Conservation (phyloP, 345 rosid genomes). For the Pugionium cornutum region DNA sequence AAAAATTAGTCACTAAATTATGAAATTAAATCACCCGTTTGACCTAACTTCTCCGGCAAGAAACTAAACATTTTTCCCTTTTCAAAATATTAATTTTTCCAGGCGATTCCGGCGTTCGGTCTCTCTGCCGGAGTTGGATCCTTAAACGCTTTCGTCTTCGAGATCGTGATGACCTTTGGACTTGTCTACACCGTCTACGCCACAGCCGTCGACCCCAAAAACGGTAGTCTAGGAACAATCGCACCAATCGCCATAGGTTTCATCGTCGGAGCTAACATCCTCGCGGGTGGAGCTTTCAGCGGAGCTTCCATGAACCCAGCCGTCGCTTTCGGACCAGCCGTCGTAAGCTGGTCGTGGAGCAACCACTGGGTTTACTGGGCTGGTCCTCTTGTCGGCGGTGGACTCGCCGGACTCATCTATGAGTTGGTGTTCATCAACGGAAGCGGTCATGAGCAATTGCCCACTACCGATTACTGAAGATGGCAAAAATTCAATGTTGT, state of each 20-base stretch:
- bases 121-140: slow-evolving; percentile 65
- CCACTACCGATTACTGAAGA: slow-evolving; percentile 65
- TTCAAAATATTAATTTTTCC: slow-evolving; percentile 4
- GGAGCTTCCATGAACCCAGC: slow-evolving; percentile 99
- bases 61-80: not conserved
- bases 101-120: slow-evolving; percentile 66
- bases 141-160: slow-evolving; percentile 76
- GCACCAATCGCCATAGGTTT: slow-evolving; percentile 94
- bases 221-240: slow-evolving; percentile 62
- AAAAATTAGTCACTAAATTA: no score
- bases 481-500: slow-evolving; percentile 10
- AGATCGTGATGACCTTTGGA: slow-evolving; percentile 95
- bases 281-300: slow-evolving; percentile 82
- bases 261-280: slow-evolving; percentile 87
- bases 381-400: slow-evolving; percentile 87
- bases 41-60: slow-evolving; percentile 33
- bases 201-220: slow-evolving; percentile 91
- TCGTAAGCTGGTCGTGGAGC: slow-evolving; percentile 87
- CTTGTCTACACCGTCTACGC: slow-evolving; percentile 89
- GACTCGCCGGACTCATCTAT: slow-evolving; percentile 77
- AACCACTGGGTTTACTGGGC: slow-evolving; percentile 97
- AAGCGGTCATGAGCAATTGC: slow-evolving; percentile 61
- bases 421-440: slow-evolving; percentile 60
- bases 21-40: not conserved
- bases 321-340: slow-evolving; percentile 89